Evolutionary conservation across 2,329 filamentous ascomycete genomes (phyloP).

Genomic region (Amphichorda felina): DNA sequence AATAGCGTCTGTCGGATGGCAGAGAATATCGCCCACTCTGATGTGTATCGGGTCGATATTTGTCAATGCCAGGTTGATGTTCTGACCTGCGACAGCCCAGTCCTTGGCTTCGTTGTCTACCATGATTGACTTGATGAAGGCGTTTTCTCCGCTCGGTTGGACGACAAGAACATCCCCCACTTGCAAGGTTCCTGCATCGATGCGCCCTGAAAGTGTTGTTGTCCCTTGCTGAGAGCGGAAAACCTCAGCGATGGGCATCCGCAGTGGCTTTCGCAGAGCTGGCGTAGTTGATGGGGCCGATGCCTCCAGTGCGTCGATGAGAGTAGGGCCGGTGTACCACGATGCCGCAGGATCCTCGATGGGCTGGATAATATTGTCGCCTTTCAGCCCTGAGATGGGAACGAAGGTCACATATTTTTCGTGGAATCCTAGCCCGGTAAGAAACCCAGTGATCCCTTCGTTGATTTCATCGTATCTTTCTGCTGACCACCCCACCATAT

Average conservation of each 20-base stretch:
- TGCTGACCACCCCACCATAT: conserved; percentile 73
- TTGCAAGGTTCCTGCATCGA: conserved; percentile 77
- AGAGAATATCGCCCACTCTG: conserved; percentile 77
- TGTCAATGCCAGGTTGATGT: conserved; percentile 69
- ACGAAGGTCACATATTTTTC: conserved; percentile 74
- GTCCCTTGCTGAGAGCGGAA: conserved; percentile 75
- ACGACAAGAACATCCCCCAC: conserved; percentile 68
- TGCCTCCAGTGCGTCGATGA: conserved; percentile 77
- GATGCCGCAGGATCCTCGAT: conserved; percentile 42
- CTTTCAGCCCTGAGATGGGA: conserved; percentile 78
- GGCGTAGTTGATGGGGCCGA: conserved; percentile 57
- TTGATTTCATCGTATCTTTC: conserved; percentile 76
- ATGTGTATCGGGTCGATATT: conserved; percentile 81
- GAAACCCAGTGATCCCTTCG: conserved; percentile 71
- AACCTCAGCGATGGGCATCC: conserved; percentile 79
- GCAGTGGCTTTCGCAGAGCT: conserved; percentile 65
- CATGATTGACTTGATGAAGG: conserved; percentile 71
- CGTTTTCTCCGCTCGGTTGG: conserved; percentile 72
- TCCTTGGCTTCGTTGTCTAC: conserved; percentile 62
- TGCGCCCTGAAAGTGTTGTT: conserved; percentile 72
- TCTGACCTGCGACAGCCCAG: conserved; percentile 90
- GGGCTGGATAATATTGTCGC: conserved; percentile 66
- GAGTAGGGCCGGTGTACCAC: conserved; percentile 73
- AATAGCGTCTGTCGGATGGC: conserved; percentile 55
- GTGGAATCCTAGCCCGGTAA: conserved; percentile 72